Evolutionary conservation across 495 filamentous ascomycete genomes (phyloP).

Genomic region (Tuber umbilicatum): DNA sequence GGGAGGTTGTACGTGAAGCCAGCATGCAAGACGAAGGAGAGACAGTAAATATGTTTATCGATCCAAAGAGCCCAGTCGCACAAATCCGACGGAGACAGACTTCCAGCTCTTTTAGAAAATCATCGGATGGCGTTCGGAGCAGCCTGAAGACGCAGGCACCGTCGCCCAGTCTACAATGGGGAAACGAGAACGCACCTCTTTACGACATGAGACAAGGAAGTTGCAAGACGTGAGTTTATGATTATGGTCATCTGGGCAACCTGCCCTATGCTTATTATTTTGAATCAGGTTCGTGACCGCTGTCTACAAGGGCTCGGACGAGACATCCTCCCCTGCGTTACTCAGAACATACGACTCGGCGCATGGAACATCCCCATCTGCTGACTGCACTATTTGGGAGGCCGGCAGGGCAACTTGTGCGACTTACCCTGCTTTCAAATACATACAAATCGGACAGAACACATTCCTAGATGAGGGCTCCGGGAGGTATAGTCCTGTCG

Average conservation of each 20-base stretch:
- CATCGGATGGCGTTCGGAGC: constrained; percentile 10
- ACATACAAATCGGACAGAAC: constrained; percentile 86
- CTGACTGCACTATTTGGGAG: constrained; percentile 90
- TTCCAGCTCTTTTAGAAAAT: constrained; percentile 13
- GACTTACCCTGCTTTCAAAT: constrained; percentile 89
- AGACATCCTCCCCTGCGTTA: constrained; percentile 59
- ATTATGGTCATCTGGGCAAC: not conserved
- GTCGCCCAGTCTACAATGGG: constrained; percentile 8
- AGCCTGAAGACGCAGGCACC: not conserved
- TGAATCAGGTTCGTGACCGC: constrained; percentile 58
- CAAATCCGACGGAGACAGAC: constrained; percentile 21
- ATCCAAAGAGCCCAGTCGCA: constrained; percentile 10
- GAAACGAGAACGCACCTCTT: constrained; percentile 26
- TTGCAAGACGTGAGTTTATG: constrained; percentile 26
- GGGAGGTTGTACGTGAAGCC: constrained; percentile 77
- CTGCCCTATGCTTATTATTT: not conserved
- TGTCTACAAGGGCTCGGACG: constrained; percentile 72
- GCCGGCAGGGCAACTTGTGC: constrained; percentile 89
- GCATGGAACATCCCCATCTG: constrained; percentile 77
- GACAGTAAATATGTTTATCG: constrained; percentile 24
- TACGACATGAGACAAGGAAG: constrained; percentile 12
- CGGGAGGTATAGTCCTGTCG: constrained; percentile 85
- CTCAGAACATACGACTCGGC: constrained; percentile 90
- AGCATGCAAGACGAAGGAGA: constrained; percentile 21
- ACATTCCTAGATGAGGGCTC: constrained; percentile 88